Conservation (phyloP, 1,139 yeast species). For the Sugiyamaella paludigena region DNA sequence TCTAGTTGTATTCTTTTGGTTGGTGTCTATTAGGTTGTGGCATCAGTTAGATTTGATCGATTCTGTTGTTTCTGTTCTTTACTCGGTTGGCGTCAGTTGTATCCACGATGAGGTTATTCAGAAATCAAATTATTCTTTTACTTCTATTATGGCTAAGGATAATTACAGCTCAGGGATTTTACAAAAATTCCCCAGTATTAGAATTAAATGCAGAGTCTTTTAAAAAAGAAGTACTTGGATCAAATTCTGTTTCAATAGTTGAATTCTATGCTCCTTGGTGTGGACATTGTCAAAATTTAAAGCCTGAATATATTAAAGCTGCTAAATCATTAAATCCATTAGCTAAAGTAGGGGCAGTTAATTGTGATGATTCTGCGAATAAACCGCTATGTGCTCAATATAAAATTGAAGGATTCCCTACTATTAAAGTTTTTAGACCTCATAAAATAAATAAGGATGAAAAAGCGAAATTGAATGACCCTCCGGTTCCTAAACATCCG, state of each 20-base stretch:
- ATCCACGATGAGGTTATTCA: too few species aligned
- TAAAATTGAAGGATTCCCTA: constrained; percentile 74
- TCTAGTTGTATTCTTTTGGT: too few species aligned
- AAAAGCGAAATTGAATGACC: constrained; percentile 33
- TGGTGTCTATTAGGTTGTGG: too few species aligned
- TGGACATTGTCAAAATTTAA: constrained; percentile 71
- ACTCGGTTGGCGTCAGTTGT: too few species aligned
- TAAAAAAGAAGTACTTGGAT: constrained; percentile 57
- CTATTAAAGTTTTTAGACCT: constrained; percentile 77
- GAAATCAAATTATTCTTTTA: not conserved
- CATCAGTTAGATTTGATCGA: too few species aligned
- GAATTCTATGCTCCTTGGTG: constrained; percentile 99
- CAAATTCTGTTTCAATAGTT: constrained; percentile 79
- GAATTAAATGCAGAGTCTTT: constrained; percentile 60
- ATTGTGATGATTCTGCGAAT: constrained; percentile 73
- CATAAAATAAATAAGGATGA: constrained; percentile 58
- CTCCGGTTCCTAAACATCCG: constrained; percentile 40
- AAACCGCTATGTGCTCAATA: constrained; percentile 67
- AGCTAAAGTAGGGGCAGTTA: constrained; percentile 77
- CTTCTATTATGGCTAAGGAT: not conserved
- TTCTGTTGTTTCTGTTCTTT: too few species aligned
- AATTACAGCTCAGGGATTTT: not conserved
- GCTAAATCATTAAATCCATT: constrained; percentile 60
- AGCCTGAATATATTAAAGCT: constrained; percentile 62
- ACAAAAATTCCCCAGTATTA: constrained; percentile 49